A percentile compares a stretch with the other conserved stretches of the same genome.
Evolutionary conservation across 1,139 yeast species (phyloP).

Genomic region (Candida pseudocylindracea): DNA sequence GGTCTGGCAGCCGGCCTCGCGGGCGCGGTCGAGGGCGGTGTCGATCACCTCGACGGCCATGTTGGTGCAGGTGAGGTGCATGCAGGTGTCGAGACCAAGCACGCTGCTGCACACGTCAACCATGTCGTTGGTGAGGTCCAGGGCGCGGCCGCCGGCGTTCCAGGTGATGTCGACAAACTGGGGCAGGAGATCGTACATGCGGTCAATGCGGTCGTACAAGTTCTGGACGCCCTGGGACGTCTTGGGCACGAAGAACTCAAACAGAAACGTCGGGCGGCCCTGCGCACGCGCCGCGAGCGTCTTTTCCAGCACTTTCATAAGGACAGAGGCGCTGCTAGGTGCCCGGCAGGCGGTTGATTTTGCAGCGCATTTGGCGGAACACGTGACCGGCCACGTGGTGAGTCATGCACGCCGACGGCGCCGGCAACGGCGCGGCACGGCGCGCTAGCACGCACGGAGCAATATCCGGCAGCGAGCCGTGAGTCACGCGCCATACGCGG

Average conservation of each 20-base stretch:
- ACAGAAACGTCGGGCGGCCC: conserved; percentile 62
- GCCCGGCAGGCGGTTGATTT: too few species aligned
- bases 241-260: conserved; percentile 96
- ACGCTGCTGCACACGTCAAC: conserved; percentile 82
- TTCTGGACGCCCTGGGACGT: conserved; percentile 94
- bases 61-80: conserved; percentile 95
- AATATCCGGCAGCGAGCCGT: too few species aligned
- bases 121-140: conserved; percentile 70
- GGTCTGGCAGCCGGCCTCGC: conserved; percentile 83
- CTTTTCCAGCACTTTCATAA: conserved; percentile 32
- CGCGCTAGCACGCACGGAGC: too few species aligned
- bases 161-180: conserved; percentile 89
- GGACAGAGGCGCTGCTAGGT: too few species aligned
- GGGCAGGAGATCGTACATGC: conserved; percentile 88
- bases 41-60: conserved; percentile 74
- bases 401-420: too few species aligned
- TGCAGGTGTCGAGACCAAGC: conserved; percentile 89
- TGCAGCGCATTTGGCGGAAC: too few species aligned
- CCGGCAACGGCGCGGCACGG: too few species aligned
- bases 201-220: conserved; percentile 88
- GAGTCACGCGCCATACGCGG: too few species aligned
- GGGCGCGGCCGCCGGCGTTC: conserved; percentile 91
- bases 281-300: conserved; percentile 23
- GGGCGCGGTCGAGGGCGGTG: conserved; percentile 69
- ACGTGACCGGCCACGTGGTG: too few species aligned